phyloP scores from a whole-genome alignment of 345 rosid species.

The Rubroshorea leprosula region DNA sequence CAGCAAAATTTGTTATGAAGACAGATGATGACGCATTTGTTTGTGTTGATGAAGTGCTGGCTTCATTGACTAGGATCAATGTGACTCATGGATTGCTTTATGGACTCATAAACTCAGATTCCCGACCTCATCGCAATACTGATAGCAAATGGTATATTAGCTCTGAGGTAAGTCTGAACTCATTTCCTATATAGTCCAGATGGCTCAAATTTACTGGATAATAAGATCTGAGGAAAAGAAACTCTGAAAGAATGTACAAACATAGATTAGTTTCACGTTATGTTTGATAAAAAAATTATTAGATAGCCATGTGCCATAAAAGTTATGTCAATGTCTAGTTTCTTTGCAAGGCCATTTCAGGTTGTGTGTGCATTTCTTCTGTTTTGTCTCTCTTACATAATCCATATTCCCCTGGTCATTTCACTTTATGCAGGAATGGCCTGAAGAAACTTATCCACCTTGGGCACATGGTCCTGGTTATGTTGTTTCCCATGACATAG shows the following conservation, averaged over 20 bases:
- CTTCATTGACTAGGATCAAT: slow-evolving; percentile 56
- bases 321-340: too few relatives aligned
- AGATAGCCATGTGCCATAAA: too few relatives aligned
- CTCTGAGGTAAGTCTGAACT: slow-evolving; percentile 45
- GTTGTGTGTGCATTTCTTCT: neutral
- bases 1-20: slow-evolving; percentile 90
- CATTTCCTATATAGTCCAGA: neutral
- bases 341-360: too few relatives aligned
- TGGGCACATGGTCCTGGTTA: slow-evolving; percentile 98
- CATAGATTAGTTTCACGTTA: too few relatives aligned
- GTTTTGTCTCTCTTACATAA: neutral
- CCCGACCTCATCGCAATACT: slow-evolving; percentile 70
- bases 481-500: slow-evolving; percentile 75
- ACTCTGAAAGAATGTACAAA: too few relatives aligned
- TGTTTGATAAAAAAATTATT: too few relatives aligned
- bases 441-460: slow-evolving; percentile 71
- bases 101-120: slow-evolving; percentile 82
- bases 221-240: too few relatives aligned
- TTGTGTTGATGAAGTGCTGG: slow-evolving; percentile 80
- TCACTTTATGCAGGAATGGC: slow-evolving; percentile 61
- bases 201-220: too few relatives aligned
- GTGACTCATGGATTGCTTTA: slow-evolving; percentile 63
- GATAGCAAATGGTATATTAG: slow-evolving; percentile 98
- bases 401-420: neutral
- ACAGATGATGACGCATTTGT: slow-evolving; percentile 98